Base-by-base conservation (phyloP, 306 rosid species). In the Argentina anserina region DNA sequence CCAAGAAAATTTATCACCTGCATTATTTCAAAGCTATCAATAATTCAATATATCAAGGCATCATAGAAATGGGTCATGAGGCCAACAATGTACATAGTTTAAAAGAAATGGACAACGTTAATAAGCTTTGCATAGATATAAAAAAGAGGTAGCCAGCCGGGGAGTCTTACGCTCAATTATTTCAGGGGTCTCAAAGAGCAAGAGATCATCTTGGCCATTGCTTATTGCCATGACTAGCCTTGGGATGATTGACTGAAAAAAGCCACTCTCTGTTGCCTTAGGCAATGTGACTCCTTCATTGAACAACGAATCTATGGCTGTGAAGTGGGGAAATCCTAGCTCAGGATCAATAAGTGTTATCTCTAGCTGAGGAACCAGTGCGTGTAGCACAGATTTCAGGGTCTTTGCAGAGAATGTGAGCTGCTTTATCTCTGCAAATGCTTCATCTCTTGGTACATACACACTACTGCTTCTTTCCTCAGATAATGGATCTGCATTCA, bases 1-100 rank as follows among this genome's bases (percentile, higher is more conserved):
- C 88, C 83, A 81, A 26, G 78, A 25, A 33, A 84, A 73, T 33
- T 81, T 84, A 33, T 85, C 86, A 41, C 88, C 86, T 85, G 75
- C 25, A 70, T 7, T 9, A 6, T 18, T 14, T 8, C 9, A 4
- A 23, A 15, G 58, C 9, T 41, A 65, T 4, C 10, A 29, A n/a
- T 17, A 33, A 33, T 33, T 33, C 3, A 42, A 3, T 41, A 3
- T 41, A 15, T 13, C 23, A 3, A 55, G 17, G 26, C 33, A 21
- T 29, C 18, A n/a, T 10, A 21, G 7, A 7, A 50, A 50, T 8
- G 31, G 33, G 5, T 2, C 28, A 52, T 21, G 28, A 52, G 23
- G 25, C 25, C 25, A 49, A 49, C 55, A 49, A 52, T 21, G 29
- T 2, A n/a, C n/a, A n/a, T n/a, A 11, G 56, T 47, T 47, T 18